These are phyloP conservation scores for Trebouxia sp. DNA, from an alignment of 139 green algal species.

Conservation along the genomic window DNA sequence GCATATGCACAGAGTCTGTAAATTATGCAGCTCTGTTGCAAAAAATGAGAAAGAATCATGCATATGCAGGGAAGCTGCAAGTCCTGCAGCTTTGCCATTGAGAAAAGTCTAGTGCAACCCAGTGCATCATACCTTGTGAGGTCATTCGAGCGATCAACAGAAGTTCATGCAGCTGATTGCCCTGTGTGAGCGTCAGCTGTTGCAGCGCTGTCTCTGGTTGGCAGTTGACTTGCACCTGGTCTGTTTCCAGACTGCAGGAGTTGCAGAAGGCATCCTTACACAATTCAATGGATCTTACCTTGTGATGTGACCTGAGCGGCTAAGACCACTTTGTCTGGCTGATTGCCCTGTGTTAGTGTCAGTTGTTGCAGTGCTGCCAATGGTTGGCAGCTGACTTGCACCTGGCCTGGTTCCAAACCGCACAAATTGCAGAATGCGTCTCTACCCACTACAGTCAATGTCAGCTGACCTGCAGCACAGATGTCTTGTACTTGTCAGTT, in stretches of 20 bases:
- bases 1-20: too few species aligned
- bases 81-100: too few species aligned
- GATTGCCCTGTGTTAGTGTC: neutral
- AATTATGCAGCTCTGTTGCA: too few species aligned
- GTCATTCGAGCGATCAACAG: neutral
- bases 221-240: neutral
- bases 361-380: neutral
- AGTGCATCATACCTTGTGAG: neutral
- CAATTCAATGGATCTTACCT: neutral
- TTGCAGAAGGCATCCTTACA: constrained; percentile 38
- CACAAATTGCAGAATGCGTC: constrained; percentile 33
- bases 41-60: too few species aligned
- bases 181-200: neutral
- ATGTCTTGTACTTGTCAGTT: too few species aligned
- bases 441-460: constrained; percentile 5
- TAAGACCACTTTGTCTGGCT: neutral
- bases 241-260: neutral
- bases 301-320: neutral
- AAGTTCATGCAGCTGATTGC: neutral
- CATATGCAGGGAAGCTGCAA: too few species aligned
- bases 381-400: constrained; percentile 25
- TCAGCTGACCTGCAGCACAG: constrained; percentile 22
- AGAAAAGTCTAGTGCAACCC: too few species aligned
- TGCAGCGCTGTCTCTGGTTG: constrained; percentile 2
- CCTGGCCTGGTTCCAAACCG: neutral